These are phyloP conservation scores for Thraustochytrium sp. DNA, from an alignment of 352 stramenopile species.

Conservation along the genomic window DNA sequence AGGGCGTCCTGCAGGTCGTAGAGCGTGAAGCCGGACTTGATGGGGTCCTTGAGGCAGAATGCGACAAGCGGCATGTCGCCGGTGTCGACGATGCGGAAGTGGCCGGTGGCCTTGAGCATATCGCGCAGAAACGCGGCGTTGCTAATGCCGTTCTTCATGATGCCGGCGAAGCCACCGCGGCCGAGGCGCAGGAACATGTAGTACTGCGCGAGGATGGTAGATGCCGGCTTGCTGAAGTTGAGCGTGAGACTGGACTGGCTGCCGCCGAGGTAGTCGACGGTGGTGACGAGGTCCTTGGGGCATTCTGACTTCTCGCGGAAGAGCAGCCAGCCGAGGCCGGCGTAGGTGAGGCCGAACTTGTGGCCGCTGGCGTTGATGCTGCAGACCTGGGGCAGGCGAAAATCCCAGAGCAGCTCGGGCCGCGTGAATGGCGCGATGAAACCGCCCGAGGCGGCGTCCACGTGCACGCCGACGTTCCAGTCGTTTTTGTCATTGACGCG, in stretches of 20 bases:
- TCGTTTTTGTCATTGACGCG: slow-evolving; percentile 71
- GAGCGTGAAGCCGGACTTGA: slow-evolving; percentile 66
- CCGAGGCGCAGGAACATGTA: slow-evolving; percentile 87
- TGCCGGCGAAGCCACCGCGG: slow-evolving; percentile 73
- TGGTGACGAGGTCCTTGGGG: slow-evolving; percentile 75
- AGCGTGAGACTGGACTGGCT: slow-evolving; percentile 83
- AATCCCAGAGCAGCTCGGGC: slow-evolving; percentile 78
- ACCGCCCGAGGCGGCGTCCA: slow-evolving; percentile 78
- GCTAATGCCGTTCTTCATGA: slow-evolving; percentile 80
- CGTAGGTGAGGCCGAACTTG: slow-evolving; percentile 86
- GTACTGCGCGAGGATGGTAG: slow-evolving; percentile 79
- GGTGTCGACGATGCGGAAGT: slow-evolving; percentile 80
- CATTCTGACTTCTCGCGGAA: slow-evolving; percentile 59
- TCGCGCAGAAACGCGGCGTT: slow-evolving; percentile 70
- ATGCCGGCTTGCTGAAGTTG: slow-evolving; percentile 83
- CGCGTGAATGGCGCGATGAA: slow-evolving; percentile 84
- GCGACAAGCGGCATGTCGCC: slow-evolving; percentile 80
- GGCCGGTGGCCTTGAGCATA: slow-evolving; percentile 65
- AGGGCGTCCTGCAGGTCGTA: slow-evolving; percentile 83
- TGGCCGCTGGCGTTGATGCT: slow-evolving; percentile 86
- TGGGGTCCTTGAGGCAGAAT: slow-evolving; percentile 65
- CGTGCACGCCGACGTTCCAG: slow-evolving; percentile 76
- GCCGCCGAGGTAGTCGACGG: slow-evolving; percentile 82
- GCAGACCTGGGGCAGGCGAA: slow-evolving; percentile 78
- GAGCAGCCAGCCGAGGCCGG: slow-evolving; percentile 82